These are phyloP conservation scores for Ceratocystis lukuohia DNA, from an alignment of 2,329 filamentous ascomycete species.

Conservation along the genomic window DNA sequence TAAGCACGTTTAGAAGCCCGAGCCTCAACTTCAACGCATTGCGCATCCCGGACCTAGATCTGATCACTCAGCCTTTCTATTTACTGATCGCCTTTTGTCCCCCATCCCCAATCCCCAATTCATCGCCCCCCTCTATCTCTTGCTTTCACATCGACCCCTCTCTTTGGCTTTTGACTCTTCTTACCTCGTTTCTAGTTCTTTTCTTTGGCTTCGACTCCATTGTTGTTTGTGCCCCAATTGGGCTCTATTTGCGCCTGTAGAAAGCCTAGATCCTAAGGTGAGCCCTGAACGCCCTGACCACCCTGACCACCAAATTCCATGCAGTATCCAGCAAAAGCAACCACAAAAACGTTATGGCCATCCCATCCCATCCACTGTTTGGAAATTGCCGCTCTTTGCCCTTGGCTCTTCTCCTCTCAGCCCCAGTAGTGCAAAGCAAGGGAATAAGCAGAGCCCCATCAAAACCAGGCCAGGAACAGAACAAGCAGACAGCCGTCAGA, in stretches of 20 bases:
- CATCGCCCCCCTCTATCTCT: neutral
- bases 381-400: neutral
- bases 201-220: too few species aligned
- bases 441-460: too few species aligned
- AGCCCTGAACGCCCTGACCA: neutral
- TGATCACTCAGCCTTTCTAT: neutral
- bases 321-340: neutral
- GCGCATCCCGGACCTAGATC: neutral
- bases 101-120: neutral
- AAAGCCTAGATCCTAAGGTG: slow-evolving; percentile 7
- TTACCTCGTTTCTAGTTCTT: neutral
- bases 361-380: neutral
- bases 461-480: neutral
- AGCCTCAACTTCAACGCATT: neutral
- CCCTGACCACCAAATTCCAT: neutral
- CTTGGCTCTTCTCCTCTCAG: too few species aligned
- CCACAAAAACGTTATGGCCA: neutral
- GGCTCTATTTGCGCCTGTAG: neutral
- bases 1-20: neutral
- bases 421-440: too few species aligned
- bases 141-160: neutral
- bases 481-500: neutral
- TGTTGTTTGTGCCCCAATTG: neutral
- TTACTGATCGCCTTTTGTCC: neutral
- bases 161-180: too few species aligned